Percentiles rank a stretch among this genome's conserved stretches.
These are phyloP conservation scores for Dendrobium nobile DNA, from an alignment of 106 monocot species.

Conservation along the genomic window DNA sequence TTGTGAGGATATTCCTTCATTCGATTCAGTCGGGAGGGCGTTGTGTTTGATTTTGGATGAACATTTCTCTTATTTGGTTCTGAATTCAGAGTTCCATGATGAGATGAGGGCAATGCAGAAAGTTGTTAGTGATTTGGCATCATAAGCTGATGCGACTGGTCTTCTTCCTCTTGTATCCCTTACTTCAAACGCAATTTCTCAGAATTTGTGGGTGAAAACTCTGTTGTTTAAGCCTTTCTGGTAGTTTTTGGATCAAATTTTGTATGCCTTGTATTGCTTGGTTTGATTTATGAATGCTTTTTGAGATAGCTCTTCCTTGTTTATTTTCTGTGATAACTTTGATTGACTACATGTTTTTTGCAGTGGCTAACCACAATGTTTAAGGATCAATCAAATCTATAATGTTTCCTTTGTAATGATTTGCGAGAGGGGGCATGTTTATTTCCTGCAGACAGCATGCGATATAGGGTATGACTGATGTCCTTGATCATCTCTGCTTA, in stretches of 20 bases:
- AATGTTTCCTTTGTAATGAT: no score
- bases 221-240: neutral
- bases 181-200: neutral
- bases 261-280: neutral
- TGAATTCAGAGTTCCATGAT: constrained; percentile 60
- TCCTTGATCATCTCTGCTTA: no score
- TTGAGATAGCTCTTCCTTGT: neutral
- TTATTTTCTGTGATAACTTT: neutral
- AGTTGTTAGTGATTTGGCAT: constrained; percentile 31
- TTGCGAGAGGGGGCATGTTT: no score
- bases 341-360: no score
- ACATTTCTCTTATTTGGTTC: constrained; percentile 69
- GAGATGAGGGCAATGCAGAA: constrained; percentile 39
- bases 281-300: neutral
- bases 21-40: constrained; percentile 45
- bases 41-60: constrained; percentile 66
- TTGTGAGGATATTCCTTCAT: constrained; percentile 50
- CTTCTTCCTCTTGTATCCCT: neutral
- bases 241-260: neutral
- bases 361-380: no score
- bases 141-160: constrained; percentile 40
- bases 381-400: no score
- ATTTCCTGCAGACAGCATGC: no score
- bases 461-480: no score
- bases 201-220: neutral